Base-by-base conservation (phyloP, 2,329 filamentous ascomycete genomes). In the Aureobasidium sp. region DNA sequence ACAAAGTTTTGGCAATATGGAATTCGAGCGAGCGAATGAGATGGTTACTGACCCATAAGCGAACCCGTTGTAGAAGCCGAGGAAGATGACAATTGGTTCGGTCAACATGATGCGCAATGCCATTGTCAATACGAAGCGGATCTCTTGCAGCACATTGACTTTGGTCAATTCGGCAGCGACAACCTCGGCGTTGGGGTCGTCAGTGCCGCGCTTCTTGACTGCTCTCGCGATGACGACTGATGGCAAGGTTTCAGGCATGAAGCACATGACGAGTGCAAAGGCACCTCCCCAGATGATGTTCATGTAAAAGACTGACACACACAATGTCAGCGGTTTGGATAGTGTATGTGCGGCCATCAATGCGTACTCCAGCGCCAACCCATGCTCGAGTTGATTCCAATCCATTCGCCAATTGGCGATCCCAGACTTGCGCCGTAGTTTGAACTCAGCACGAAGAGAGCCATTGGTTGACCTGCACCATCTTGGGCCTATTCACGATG, bases 171-270 rank as follows among this genome's bases (percentile, higher is more conserved):
- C 66, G 21, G 68, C 65, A 58, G 68, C 66, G 47, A 68, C 64
- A 54, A 67, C 64, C 54, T 66, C 64, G 11, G 79, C 79, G 19
- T 52, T 52, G 14, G 48, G 37, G 59, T 81, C 79, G 47, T 80
- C 79, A 6, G 11, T 77, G 78, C 77, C 77, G 80, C 78, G 68
- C 4, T 80, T 63, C 56, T 79, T 75, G 4, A 71, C 64, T 3
- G 78, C 78, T 61, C 81, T 82, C 6, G 68, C 63, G 22, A 81
- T 74, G 3, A 82, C 69, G 11, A 83, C 74, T 0, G 39, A 24
- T 1, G 51, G 51, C 6, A 54, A 42, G 2, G 51, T 54, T 7
- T 54, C 51, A 8, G 51, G 51, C 32, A 54, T 34, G 35, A 54
- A 54, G 22, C 51, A 54, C 51, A 54, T 54, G 24, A 10, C 41